Base-by-base conservation (phyloP, 208 protist species). In the Ichthyophonus hoferi region DNA sequence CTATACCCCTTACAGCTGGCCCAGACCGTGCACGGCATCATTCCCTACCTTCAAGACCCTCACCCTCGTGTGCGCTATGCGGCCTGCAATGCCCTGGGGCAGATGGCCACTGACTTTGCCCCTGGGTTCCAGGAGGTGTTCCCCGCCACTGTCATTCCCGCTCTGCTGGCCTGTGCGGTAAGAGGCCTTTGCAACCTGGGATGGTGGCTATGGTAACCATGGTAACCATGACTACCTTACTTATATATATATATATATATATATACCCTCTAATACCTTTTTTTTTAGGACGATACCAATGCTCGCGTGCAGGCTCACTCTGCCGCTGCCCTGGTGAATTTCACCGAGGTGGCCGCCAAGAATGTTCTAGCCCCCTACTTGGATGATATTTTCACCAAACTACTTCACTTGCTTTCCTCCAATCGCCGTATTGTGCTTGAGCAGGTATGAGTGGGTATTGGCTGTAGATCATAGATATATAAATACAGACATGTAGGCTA, bases 31-130 rank as follows among this genome's bases (percentile, higher is more conserved):
- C 37, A 90, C 88, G 35, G 33, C 17, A 77, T 87, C 39, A 1
- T 92, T 33, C 86, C 89, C n/a, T 83, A 92, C 38, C 67, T 94
- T 37, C 40, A 67, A 38, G 95, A 97, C 79, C 79, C 77, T 31
- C 93, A 96, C 79, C 92, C 94, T 37, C 90, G 95, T 58, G 96
- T 97, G 3, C 88, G 96, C 78, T 96, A 92, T 77, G 95, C 95
- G n/a, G 91, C 95, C 1, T 95, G 95, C 89, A 95, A 96, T 91
- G 91, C 91, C 79, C 86, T 96, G 31, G 94, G 94, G 39, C 95
- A 97, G 92, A 90, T 97, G 86, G 92, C 90, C 39, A 95, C 92
- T 39, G 95, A 96, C 88, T 95, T 97, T 83, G 89, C 87, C 41
- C 90, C 89, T 0, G 58, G 14, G n/a, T 88, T 93, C 37, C 92